phyloP scores from a whole-genome alignment of 805 yeast genomes.

The Candida silvatica region DNA sequence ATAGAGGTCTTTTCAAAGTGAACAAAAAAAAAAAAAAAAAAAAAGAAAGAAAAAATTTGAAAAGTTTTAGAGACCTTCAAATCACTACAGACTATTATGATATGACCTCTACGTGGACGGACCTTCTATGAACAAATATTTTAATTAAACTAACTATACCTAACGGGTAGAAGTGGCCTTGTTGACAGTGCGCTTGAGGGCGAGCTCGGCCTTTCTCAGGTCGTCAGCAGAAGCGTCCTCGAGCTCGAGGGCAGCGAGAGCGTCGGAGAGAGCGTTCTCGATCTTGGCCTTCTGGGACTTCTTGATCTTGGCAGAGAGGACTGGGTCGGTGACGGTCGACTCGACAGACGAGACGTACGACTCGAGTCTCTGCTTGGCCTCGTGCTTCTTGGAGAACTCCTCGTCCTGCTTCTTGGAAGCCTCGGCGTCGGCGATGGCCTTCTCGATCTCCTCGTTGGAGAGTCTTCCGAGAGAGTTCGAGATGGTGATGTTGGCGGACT shows the following conservation, averaged over 20 bases:
- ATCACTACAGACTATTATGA: too few relatives aligned
- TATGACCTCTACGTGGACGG: too few relatives aligned
- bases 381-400: constrained; percentile 98
- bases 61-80: background rate
- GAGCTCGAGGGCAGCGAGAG: constrained; percentile 93
- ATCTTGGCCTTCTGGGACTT: constrained; percentile 95
- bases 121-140: too few relatives aligned
- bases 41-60: background rate
- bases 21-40: background rate
- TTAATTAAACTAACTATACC: too few relatives aligned
- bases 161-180: constrained; percentile 78
- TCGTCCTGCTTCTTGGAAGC: constrained; percentile 98
- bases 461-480: constrained; percentile 99
- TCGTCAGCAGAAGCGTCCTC: constrained; percentile 97
- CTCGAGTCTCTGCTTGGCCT: constrained; percentile 98
- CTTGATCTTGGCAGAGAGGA: constrained; percentile 95
- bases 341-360: constrained; percentile 95
- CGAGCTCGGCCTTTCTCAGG: constrained; percentile 98
- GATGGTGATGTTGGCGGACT: constrained; percentile 96
- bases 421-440: constrained; percentile 98
- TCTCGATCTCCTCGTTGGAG: constrained; percentile 92
- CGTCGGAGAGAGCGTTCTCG: constrained; percentile 96
- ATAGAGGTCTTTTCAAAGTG: constrained; percentile 27
- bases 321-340: constrained; percentile 96
- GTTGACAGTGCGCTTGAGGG: constrained; percentile 98